Conservation (phyloP, 208 protist genomes). For the Leishmania gerbilli region DNA sequence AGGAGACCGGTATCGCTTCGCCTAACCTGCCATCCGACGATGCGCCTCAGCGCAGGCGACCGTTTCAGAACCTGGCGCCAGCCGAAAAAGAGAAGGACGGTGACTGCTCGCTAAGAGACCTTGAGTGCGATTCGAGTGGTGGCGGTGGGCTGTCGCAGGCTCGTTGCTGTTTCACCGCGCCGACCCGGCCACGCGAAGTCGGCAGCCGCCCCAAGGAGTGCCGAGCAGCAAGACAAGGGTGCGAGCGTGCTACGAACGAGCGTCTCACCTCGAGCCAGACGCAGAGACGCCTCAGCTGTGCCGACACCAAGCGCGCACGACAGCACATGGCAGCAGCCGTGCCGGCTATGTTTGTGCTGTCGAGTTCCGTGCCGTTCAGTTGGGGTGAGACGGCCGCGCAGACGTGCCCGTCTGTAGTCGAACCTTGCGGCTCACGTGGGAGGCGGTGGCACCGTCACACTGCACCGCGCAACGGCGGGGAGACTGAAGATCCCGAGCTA, state of each 20-base stretch:
- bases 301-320: neutral
- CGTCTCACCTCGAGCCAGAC: neutral
- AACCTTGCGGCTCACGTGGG: neutral
- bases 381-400: slow-evolving; percentile 4
- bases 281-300: slow-evolving; percentile 3
- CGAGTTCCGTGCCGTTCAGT: slow-evolving; percentile 8
- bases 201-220: neutral
- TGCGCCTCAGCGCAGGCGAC: neutral
- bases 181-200: neutral
- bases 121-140: neutral
- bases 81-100: neutral
- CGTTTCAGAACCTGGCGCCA: neutral
- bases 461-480: neutral
- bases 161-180: slow-evolving; percentile 3
- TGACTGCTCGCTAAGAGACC: neutral
- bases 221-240: neutral
- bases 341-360: slow-evolving; percentile 11
- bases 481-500: slow-evolving; percentile 12
- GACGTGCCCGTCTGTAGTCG: slow-evolving; percentile 3
- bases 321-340: neutral
- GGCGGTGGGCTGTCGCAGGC: neutral
- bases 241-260: neutral
- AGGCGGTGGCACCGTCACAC: neutral
- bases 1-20: neutral
- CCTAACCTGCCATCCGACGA: neutral